Percentiles rank a stretch among this genome's conserved stretches.
These are phyloP conservation scores for Phoenix dactylifera DNA, from an alignment of 176 grass and related monocot genomes.

Conservation along the genomic window DNA sequence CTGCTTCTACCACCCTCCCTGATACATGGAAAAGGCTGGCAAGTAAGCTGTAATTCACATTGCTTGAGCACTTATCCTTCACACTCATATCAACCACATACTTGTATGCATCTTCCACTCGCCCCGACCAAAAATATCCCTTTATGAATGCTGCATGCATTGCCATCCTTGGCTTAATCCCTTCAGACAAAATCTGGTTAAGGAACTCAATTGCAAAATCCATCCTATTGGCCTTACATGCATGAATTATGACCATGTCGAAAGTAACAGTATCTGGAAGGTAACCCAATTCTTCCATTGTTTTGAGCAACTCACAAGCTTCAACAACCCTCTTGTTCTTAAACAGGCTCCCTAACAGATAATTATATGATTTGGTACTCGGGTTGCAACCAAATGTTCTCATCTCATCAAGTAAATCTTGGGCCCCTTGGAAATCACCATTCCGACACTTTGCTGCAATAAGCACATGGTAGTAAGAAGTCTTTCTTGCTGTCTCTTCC, in stretches of 20 bases:
- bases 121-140: constrained; percentile 42
- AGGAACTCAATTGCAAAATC: constrained; percentile 51
- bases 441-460: constrained; percentile 48
- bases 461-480: constrained; percentile 59
- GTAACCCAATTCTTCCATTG: constrained; percentile 43
- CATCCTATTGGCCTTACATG: constrained; percentile 53
- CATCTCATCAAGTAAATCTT: constrained; percentile 70
- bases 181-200: constrained; percentile 45
- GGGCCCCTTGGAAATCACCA: constrained; percentile 54
- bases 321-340: constrained; percentile 49
- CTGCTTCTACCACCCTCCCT: constrained; percentile 40
- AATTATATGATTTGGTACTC: constrained; percentile 68
- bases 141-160: constrained; percentile 79
- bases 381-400: constrained; percentile 43
- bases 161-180: constrained; percentile 44
- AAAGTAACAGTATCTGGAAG: constrained; percentile 45
- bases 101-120: constrained; percentile 37
- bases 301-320: constrained; percentile 57
- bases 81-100: constrained; percentile 55
- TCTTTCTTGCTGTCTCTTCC: constrained; percentile 35
- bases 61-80: constrained; percentile 42
- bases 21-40: constrained; percentile 39
- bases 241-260: constrained; percentile 54
- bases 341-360: constrained; percentile 64
- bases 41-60: constrained; percentile 73